A percentile compares a stretch with the other conserved stretches of the same genome.
phyloP scores from a whole-genome alignment of 768 basidiomycete species.

The Panellus pusillus region DNA sequence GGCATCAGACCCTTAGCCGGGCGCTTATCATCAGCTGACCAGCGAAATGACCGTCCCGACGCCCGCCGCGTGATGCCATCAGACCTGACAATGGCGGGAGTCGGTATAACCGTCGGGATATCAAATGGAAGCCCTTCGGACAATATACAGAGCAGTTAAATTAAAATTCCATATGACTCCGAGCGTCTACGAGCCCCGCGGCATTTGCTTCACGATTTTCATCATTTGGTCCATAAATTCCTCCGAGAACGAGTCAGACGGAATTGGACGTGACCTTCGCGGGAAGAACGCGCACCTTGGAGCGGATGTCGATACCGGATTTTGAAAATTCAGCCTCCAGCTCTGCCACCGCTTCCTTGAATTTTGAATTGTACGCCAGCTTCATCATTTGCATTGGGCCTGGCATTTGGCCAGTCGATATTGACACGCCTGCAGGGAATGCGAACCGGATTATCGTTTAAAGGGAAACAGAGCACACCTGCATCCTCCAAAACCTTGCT shows the following conservation, averaged over 20 bases:
- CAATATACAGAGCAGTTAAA: neutral
- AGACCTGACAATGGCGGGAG: too few species aligned
- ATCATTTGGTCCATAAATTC: slow-evolving; percentile 48
- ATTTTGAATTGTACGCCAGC: slow-evolving; percentile 52
- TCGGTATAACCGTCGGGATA: too few species aligned
- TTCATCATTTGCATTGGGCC: slow-evolving; percentile 49
- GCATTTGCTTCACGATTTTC: slow-evolving; percentile 26
- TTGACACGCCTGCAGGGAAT: slow-evolving; percentile 4
- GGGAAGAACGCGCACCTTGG: slow-evolving; percentile 42
- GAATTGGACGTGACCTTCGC: neutral
- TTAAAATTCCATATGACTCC: neutral
- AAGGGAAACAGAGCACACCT: slow-evolving; percentile 2
- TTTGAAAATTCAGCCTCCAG: slow-evolving; percentile 53
- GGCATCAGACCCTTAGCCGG: too few species aligned
- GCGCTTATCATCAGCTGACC: too few species aligned
- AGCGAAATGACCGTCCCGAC: too few species aligned
- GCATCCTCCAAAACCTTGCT: slow-evolving; percentile 13
- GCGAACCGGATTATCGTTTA: neutral
- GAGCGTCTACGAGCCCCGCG: slow-evolving; percentile 3
- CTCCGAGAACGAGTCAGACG: slow-evolving; percentile 28
- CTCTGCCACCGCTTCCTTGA: slow-evolving; percentile 45
- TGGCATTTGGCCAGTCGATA: slow-evolving; percentile 19
- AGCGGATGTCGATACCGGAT: slow-evolving; percentile 58
- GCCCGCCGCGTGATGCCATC: too few species aligned
- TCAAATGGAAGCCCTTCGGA: too few species aligned